These are phyloP conservation scores for Ustilago tritici DNA, from an alignment of 1,284 basidiomycete genomes.

Conservation along the genomic window DNA sequence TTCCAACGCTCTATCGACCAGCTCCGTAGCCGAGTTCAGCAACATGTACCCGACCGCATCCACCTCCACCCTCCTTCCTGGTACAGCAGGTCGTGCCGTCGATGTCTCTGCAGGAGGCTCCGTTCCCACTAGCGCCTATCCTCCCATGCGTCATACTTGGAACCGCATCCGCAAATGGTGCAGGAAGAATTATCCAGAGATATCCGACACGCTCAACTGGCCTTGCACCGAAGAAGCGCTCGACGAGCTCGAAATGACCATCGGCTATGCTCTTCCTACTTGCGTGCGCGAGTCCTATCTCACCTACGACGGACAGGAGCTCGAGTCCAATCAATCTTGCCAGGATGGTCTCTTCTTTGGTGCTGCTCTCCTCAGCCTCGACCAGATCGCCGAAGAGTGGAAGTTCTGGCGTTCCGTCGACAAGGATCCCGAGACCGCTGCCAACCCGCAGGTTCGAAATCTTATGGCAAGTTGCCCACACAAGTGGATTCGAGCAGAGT, in stretches of 20 bases:
- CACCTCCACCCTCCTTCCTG: constrained; percentile 50
- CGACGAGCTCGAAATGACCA: constrained; percentile 61
- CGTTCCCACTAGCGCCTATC: constrained; percentile 60
- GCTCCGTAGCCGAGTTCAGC: constrained; percentile 57
- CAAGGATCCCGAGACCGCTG: constrained; percentile 62
- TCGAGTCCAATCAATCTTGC: constrained; percentile 65
- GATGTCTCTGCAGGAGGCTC: constrained; percentile 41
- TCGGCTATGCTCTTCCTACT: constrained; percentile 60
- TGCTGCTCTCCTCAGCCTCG: constrained; percentile 61
- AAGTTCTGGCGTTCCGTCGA: constrained; percentile 67
- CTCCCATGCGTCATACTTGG: constrained; percentile 67
- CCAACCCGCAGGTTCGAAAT: constrained; percentile 56
- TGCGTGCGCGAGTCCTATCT: constrained; percentile 66
- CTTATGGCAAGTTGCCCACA: constrained; percentile 88
- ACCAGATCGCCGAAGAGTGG: constrained; percentile 65
- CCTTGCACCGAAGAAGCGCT: constrained; percentile 59
- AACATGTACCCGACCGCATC: constrained; percentile 58
- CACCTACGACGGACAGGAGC: constrained; percentile 66
- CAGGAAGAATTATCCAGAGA: constrained; percentile 61
- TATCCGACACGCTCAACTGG: constrained; percentile 68
- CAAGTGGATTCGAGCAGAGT: constrained; percentile 88
- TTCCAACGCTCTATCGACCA: constrained; percentile 33
- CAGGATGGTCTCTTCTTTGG: constrained; percentile 68
- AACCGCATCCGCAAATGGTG: constrained; percentile 62
- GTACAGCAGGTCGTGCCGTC: constrained; percentile 19